Percentiles rank a stretch among this genome's conserved stretches.
Evolutionary conservation across 176 grass and related monocot species (phyloP).

Genomic region (Raddia distichophylla): DNA sequence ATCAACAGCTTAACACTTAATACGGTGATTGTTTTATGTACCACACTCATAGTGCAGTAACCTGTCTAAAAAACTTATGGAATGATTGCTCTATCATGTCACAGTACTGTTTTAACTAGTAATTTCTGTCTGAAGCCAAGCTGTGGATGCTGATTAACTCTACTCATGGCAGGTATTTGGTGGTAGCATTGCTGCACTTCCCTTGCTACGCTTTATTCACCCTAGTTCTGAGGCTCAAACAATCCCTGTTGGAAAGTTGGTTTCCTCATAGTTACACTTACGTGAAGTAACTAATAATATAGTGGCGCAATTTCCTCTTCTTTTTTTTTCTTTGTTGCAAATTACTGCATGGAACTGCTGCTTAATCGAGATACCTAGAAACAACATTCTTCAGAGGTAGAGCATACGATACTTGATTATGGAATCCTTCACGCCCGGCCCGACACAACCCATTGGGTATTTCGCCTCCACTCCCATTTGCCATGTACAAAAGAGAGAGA

Average conservation of each 20-base stretch:
- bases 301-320: not conserved
- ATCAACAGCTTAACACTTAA: not conserved
- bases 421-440: too few species aligned
- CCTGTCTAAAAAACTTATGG: too few species aligned
- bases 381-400: constrained; percentile 7
- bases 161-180: constrained; percentile 62
- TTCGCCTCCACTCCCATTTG: not conserved
- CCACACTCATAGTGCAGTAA: not conserved
- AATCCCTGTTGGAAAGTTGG: constrained; percentile 58
- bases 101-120: not conserved
- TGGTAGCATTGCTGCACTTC: constrained; percentile 76
- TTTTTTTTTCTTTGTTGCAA: not conserved
- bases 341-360: not conserved
- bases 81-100: not conserved
- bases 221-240: constrained; percentile 70
- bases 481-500: not conserved
- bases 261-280: constrained; percentile 55
- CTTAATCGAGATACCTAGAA: not conserved
- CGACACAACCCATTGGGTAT: too few species aligned
- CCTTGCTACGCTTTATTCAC: constrained; percentile 78
- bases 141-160: not conserved
- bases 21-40: not conserved
- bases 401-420: not conserved
- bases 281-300: constrained; percentile 40
- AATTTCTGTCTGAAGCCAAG: not conserved